Percentiles rank a stretch among this genome's conserved stretches.
Conservation (phyloP, 805 yeast genomes). For the Debaryomyces hansenii region DNA sequence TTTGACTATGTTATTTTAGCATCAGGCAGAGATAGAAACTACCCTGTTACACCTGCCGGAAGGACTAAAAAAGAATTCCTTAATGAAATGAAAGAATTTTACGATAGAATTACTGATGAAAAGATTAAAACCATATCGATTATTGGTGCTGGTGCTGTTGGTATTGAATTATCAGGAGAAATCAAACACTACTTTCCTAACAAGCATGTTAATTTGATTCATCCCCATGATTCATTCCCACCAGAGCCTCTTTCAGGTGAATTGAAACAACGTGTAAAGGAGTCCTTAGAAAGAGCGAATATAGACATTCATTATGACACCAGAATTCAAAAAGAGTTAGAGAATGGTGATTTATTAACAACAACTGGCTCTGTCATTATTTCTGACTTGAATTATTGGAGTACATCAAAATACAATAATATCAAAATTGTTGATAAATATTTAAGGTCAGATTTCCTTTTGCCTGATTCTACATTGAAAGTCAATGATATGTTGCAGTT, state of each 20-base stretch:
- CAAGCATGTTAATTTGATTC: slow-evolving; percentile 38
- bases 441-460: slow-evolving; percentile 11
- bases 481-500: slow-evolving; percentile 21
- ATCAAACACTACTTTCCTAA: slow-evolving; percentile 37
- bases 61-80: slow-evolving; percentile 28
- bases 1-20: slow-evolving; percentile 44
- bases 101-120: slow-evolving; percentile 26
- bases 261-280: slow-evolving; percentile 14
- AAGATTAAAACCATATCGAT: slow-evolving; percentile 26
- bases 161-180: slow-evolving; percentile 52
- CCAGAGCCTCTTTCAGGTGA: slow-evolving; percentile 30
- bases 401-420: slow-evolving; percentile 34
- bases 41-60: slow-evolving; percentile 48
- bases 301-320: slow-evolving; percentile 24
- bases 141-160: slow-evolving; percentile 54
- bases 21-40: slow-evolving; percentile 42
- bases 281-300: slow-evolving; percentile 11
- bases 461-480: slow-evolving; percentile 22
- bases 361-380: slow-evolving; percentile 21
- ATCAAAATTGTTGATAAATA: slow-evolving; percentile 21
- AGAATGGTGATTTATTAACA: slow-evolving; percentile 11
- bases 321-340: slow-evolving; percentile 26
- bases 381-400: slow-evolving; percentile 37
- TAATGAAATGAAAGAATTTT: slow-evolving; percentile 34
- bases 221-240: slow-evolving; percentile 43